Evolutionary conservation across 306 rosid species (phyloP), one percentile per base, ranked within the genome.

Genomic region (Quercus variabilis): DNA sequence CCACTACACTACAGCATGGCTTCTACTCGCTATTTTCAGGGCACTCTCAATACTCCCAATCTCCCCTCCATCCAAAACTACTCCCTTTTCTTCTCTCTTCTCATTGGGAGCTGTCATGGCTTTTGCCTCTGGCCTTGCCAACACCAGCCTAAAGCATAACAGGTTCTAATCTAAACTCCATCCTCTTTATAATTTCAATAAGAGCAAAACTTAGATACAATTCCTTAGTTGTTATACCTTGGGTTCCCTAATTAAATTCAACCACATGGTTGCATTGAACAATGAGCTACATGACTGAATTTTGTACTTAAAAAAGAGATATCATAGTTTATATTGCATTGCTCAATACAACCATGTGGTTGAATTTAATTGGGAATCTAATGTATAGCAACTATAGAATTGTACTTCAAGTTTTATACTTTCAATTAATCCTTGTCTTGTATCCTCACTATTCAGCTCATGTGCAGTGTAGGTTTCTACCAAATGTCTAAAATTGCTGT

Each of bases 401-500:
- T 7, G 11, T 7, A 8, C 46, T 2, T 38, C 46, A 38, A 38
- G 46, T 38, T 28, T 70, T 9, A 2, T 62, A 15, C 52, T 51
- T 68, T 33, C 18, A 21, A 41, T 74, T 55, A 1, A 62, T 68
- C 19, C 2, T 8, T 65, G 18, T 59, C 38, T 70, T 71, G 46
- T 73, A 76, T 76, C 19, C 90, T 89, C 52, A 89, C 79, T 73
- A 49, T 77, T 76, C 57, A 30, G 49, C 13, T 80, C 73, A 26
- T 78, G 71, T 77, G 84, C 96, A 95, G 98, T 76, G 87, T 95
- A 38, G 99, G 98, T 70, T 95, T 95, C 92, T 93, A 93, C 89
- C 99, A 95, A 85, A 92, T 95, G 99, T 96, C 99, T 59, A 95
- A 95, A 86, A 95, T 95, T 88, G 97, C 97, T 63, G 98, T 95